Conservation (phyloP, 768 basidiomycete genomes). For the Porphyrellus cyaneotinctus region DNA sequence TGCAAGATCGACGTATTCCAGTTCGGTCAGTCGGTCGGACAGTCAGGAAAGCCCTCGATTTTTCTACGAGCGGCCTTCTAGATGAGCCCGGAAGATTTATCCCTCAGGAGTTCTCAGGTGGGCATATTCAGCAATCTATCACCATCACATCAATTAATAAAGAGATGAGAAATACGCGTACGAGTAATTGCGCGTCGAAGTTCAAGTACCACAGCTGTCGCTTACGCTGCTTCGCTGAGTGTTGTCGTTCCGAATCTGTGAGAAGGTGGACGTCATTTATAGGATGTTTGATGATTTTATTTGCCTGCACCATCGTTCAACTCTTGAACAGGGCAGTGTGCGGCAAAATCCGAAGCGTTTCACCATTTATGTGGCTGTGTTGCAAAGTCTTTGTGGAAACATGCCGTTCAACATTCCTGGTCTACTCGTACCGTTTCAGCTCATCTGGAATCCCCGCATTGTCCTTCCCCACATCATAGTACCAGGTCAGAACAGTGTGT, state of each 20-base stretch:
- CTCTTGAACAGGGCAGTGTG: neutral
- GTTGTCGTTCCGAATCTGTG: neutral
- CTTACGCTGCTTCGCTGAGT: neutral
- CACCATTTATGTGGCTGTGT: too few relatives aligned
- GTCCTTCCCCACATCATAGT: constrained; percentile 62
- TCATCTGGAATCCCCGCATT: constrained; percentile 61
- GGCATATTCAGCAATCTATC: constrained; percentile 38
- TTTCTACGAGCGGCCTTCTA: constrained; percentile 27
- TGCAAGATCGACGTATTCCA: constrained; percentile 41
- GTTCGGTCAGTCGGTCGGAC: constrained; percentile 42
- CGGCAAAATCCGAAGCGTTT: constrained; percentile 1
- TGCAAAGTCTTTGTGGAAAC: too few relatives aligned
- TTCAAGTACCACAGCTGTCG: neutral
- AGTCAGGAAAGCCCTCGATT: constrained; percentile 37
- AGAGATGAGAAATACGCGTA: neutral
- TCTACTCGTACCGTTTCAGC: constrained; percentile 64
- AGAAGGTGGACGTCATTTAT: too few relatives aligned
- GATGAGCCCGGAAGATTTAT: constrained; percentile 22
- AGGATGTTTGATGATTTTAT: too few relatives aligned
- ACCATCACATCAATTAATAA: neutral
- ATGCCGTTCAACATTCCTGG: constrained; percentile 80
- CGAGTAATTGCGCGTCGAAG: constrained; percentile 5
- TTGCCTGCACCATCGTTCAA: too few relatives aligned
- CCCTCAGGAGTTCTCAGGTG: constrained; percentile 38
- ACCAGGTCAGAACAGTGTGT: constrained; percentile 47